Percentiles rank a stretch among this genome's conserved stretches.
These are phyloP conservation scores for Yamadazyma mexicana DNA, from an alignment of 1,139 yeast species.

Conservation along the genomic window DNA sequence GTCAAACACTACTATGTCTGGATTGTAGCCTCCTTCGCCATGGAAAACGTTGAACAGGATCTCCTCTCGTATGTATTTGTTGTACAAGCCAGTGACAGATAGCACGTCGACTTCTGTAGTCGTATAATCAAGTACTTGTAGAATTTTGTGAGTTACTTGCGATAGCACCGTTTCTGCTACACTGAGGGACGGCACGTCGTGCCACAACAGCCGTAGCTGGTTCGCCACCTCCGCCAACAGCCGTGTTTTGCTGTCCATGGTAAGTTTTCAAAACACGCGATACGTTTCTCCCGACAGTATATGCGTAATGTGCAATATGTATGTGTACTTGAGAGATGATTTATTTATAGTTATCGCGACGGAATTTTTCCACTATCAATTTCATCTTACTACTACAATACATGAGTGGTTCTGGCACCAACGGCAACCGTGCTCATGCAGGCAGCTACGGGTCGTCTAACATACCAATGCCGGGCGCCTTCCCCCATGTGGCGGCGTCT, in stretches of 20 bases:
- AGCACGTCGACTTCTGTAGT: slow-evolving; percentile 1
- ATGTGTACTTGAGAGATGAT: too few species aligned
- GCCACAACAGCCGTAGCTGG: not conserved
- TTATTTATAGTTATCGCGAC: too few species aligned
- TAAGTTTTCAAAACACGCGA: too few species aligned
- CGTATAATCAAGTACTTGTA: not conserved
- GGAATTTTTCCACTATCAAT: too few species aligned
- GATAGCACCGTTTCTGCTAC: not conserved
- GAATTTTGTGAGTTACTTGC: not conserved
- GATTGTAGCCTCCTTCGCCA: not conserved
- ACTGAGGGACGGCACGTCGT: not conserved
- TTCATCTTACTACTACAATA: too few species aligned
- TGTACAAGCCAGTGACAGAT: slow-evolving; percentile 7
- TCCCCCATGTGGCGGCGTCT: not conserved
- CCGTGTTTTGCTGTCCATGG: too few species aligned
- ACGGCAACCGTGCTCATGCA: not conserved
- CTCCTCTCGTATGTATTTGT: slow-evolving; percentile 10
- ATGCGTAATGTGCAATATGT: too few species aligned
- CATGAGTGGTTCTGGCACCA: too few species aligned
- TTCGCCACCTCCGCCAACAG: not conserved
- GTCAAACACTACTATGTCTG: not conserved
- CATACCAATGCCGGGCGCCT: not conserved
- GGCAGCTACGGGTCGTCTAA: not conserved
- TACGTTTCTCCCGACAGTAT: too few species aligned
- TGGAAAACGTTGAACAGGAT: slow-evolving; percentile 7